Evolutionary conservation across 179 eudicot genomes (phyloP), one percentile per base, ranked within the genome.

Genomic region (Nepenthes alata): DNA sequence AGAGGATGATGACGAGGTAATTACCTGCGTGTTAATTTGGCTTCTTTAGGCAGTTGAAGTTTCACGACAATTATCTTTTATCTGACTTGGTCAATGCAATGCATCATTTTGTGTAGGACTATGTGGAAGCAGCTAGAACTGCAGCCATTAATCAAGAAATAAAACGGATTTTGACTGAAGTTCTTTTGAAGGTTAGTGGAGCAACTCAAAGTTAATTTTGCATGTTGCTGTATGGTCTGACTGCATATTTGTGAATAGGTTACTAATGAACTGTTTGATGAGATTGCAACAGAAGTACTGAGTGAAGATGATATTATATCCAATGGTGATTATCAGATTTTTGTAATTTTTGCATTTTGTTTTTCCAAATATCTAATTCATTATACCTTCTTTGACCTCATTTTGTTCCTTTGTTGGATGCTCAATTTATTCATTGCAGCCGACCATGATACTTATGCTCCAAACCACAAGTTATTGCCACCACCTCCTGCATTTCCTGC

Each of bases 141-240:
- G 93, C 87, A 54, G 87, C 95, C 61, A 78, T 93, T 55, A 89
- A 93, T 72, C 88, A 81, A 78, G 95, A 93, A 78, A 85, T 93
- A 80, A 93, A 93, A 71, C 98, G 93, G 47, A 76, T 93, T 36
- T 69, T 93, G 55, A 93, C 98, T 48, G 96, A 93, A 78, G 96
- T 93, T 77, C 93, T 93, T 57, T 65, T 86, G 63, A 89, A 89
- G 98, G 98, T 89, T 63, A 69, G 60, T 48, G 52, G 54, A 39
- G 68, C 56, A 51, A 15, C 57, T 58, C 53, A 57, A 57, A 54
- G 25, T 37, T 38, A 8, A 11, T n/a, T 37, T 57, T 14, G 35
- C 51, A 16, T 64, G 48, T 63, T 3, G 65, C 14, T 57, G 15
- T 64, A 35, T 65, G 15, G 64, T 39, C 58, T 75, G 60, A 69